Evolutionary conservation across 2,329 filamentous ascomycete species (phyloP).

Genomic region (Elsinoe perseae): DNA sequence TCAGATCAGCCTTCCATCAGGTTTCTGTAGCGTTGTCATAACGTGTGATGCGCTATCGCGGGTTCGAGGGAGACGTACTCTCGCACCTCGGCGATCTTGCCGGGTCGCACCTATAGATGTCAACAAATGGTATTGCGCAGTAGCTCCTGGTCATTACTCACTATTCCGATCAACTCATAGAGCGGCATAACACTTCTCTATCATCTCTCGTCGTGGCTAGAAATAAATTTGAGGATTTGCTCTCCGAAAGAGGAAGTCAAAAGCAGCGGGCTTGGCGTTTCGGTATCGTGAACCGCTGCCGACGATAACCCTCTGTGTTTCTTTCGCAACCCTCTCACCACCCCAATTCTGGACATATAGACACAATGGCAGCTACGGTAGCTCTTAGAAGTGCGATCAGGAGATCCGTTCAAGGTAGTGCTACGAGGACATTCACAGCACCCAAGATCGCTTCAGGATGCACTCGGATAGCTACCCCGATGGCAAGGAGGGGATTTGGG

Average conservation of each 20-base stretch:
- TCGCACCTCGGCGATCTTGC: conserved; percentile 83
- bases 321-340: not conserved
- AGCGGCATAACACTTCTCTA: conserved; percentile 33
- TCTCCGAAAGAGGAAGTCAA: conserved; percentile 9
- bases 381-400: conserved; percentile 16
- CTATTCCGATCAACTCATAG: conserved; percentile 95
- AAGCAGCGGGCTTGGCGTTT: conserved; percentile 11
- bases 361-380: conserved; percentile 18
- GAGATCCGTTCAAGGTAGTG: conserved; percentile 9
- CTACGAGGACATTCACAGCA: not conserved
- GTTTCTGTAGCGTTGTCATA: conserved; percentile 6
- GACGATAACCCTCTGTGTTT: not conserved
- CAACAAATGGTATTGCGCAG: conserved; percentile 23
- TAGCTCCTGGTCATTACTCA: conserved; percentile 41
- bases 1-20: not conserved
- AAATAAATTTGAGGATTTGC: conserved; percentile 5
- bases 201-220: not conserved
- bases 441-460: not conserved
- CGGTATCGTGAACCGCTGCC: conserved; percentile 3
- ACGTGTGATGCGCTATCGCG: conserved; percentile 14
- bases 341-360: not conserved
- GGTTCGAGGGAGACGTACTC: conserved; percentile 56
- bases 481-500: conserved; percentile 14
- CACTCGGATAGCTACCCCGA: conserved; percentile 2
- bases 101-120: conserved; percentile 69